These are phyloP conservation scores for Dalbergia cochinchinensis DNA, from an alignment of 306 rosid species.

Conservation along the genomic window DNA sequence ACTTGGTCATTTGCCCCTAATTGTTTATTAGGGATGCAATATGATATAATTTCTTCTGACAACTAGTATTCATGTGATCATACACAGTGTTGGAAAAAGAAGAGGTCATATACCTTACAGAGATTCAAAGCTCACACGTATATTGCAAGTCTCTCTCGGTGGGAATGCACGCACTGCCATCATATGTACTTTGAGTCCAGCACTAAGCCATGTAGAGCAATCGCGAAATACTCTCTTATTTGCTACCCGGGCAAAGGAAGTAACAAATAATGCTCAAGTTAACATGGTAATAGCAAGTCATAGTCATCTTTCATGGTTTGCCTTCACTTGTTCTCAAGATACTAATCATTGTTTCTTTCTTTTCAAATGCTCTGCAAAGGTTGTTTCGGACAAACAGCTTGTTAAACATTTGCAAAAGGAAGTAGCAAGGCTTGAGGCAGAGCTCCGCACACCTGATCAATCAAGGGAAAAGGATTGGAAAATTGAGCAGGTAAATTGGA, in stretches of 20 bases:
- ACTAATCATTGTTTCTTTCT: not conserved
- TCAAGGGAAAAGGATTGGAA: constrained; percentile 83
- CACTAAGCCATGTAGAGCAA: constrained; percentile 92
- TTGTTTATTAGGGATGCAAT: not conserved
- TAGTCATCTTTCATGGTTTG: not conserved
- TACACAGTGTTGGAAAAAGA: constrained; percentile 86
- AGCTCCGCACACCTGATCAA: constrained; percentile 89
- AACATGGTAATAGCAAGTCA: constrained; percentile 77
- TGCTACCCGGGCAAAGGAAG: constrained; percentile 99
- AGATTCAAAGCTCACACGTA: constrained; percentile 98
- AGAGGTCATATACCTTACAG: constrained; percentile 96
- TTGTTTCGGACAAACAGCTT: constrained; percentile 93
- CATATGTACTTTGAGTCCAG: constrained; percentile 96
- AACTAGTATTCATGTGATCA: constrained; percentile 24
- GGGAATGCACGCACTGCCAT: constrained; percentile 99
- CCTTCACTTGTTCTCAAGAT: constrained; percentile 7
- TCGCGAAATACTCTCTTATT: constrained; percentile 93
- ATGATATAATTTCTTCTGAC: constrained; percentile 11
- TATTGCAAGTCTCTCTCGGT: constrained; percentile 98
- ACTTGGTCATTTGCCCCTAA: not conserved
- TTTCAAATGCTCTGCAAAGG: constrained; percentile 53
- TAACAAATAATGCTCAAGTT: constrained; percentile 93
- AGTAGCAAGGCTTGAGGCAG: constrained; percentile 98
- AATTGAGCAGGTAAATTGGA: constrained; percentile 85
- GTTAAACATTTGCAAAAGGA: constrained; percentile 97